Evolutionary conservation across 73 alveolate genomes (phyloP), one percentile per base, ranked within the genome.

Genomic region (Loxodes magnus): DNA sequence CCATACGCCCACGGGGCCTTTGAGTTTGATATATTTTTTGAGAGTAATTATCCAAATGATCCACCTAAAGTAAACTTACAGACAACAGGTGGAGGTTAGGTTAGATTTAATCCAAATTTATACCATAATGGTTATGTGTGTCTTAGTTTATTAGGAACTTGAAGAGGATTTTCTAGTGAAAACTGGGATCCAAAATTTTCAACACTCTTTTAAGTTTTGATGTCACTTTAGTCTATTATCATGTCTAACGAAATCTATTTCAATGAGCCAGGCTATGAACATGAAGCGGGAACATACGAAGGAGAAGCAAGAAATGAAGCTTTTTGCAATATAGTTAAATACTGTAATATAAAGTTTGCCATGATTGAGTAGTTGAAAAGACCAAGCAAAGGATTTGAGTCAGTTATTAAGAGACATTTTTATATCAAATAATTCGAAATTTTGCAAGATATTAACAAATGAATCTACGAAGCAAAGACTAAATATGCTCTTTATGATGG

Each of bases 1-100:
- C 99, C 99, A 5, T 92, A 92, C 67, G 92, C 96, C 12, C 92
- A 92, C 79, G 99, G 99, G 28, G 94, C 95, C 34, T 92, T 70
- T 67, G 86, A 81, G 55, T 88, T 68, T 76, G 96, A 88, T 55
- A 90, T 88, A 9, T 83, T 82, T 57, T 88, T 74, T 54, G 96
- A 87, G 65, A 79, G 64, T 38, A 73, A 64, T 67, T 92, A 92
- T 62, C 99, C 99, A 12, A 76, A 84, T 43, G 77, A 70, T 16
- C 94, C 97, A 10, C 99, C 99, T 1, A 82, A 76, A 73, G 84
- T 89, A 70, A 85, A 62, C 46, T 58, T 92, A 20, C 72, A 72
- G 58, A 92, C 99, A 16, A 92, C 99, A 16, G 99, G 98, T 0
- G 65, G 63, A 15, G 94, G 94, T 5, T 53, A 62, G 21, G 89